Conservation (phyloP, 352 stramenopile species). For the Pythium aphanidermatum region DNA sequence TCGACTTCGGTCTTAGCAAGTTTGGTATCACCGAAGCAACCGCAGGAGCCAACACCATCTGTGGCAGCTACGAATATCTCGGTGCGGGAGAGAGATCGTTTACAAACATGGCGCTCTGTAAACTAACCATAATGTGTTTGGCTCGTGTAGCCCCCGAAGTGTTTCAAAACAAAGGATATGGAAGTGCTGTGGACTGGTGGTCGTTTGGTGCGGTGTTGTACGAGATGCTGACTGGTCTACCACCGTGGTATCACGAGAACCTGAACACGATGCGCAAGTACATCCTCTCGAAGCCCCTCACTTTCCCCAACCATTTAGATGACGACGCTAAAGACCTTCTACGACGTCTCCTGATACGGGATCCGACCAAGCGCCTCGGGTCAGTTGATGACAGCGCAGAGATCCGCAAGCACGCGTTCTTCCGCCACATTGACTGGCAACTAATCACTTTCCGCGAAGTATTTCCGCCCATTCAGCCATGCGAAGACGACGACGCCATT, state of each 20-base stretch:
- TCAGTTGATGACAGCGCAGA: slow-evolving; percentile 41
- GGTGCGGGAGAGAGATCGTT: no score
- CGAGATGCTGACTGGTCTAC: slow-evolving; percentile 70
- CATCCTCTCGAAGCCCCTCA: slow-evolving; percentile 46
- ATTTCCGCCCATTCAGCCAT: slow-evolving; percentile 61
- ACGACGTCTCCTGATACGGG: slow-evolving; percentile 32
- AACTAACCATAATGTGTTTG: no score
- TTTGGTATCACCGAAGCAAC: slow-evolving; percentile 72
- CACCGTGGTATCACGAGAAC: slow-evolving; percentile 73
- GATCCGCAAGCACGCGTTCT: slow-evolving; percentile 61
- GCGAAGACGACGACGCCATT: slow-evolving; percentile 31
- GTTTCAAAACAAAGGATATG: slow-evolving; percentile 54
- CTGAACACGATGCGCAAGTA: slow-evolving; percentile 35
- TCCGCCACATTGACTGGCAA: slow-evolving; percentile 58
- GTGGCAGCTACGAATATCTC: slow-evolving; percentile 78
- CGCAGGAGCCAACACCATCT: slow-evolving; percentile 50
- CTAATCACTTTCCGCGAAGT: slow-evolving; percentile 53
- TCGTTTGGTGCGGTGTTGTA: slow-evolving; percentile 71
- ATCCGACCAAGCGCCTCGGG: slow-evolving; percentile 47
- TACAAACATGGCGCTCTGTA: no score
- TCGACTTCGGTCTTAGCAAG: slow-evolving; percentile 83
- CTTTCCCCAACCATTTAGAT: slow-evolving; percentile 49
- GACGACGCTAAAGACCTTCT: slow-evolving; percentile 44
- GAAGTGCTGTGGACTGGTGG: slow-evolving; percentile 78
- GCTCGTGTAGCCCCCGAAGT: slow-evolving; percentile 68